Percentiles rank a stretch among this genome's conserved stretches.
Evolutionary conservation across 352 stramenopile species (phyloP).

Genomic region (Thalassiosira sp.): DNA sequence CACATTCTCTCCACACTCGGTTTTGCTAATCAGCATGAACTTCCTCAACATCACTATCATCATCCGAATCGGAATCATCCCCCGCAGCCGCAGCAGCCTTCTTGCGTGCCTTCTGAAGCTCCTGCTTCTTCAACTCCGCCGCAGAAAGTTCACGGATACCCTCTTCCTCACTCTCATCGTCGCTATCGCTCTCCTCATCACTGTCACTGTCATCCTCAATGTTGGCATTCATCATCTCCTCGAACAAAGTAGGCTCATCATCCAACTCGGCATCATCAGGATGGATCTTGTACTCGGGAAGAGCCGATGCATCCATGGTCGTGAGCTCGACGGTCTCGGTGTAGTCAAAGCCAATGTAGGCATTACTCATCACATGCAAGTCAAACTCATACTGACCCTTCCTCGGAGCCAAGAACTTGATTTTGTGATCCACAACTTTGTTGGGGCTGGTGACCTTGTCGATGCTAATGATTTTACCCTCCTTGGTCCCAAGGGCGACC

Average conservation of each 20-base stretch:
- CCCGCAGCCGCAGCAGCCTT: constrained; percentile 57
- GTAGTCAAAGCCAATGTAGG: constrained; percentile 96
- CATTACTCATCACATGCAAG: constrained; percentile 96
- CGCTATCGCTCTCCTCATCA: constrained; percentile 68
- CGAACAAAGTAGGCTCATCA: constrained; percentile 99
- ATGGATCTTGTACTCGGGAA: constrained; percentile 96
- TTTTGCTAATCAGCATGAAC: constrained; percentile 54
- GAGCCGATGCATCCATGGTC: constrained; percentile 88
- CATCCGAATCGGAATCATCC: constrained; percentile 62
- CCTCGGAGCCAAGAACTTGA: constrained; percentile 95
- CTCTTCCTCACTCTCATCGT: constrained; percentile 61
- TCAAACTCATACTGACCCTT: constrained; percentile 95
- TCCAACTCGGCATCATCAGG: constrained; percentile 98
- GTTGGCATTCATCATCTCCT: constrained; percentile 91
- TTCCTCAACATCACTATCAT: constrained; percentile 61
- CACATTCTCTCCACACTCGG: too few species aligned
- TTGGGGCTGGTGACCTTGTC: constrained; percentile 92
- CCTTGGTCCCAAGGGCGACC: constrained; percentile 92
- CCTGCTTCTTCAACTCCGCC: constrained; percentile 66
- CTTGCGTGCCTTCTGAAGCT: constrained; percentile 57
- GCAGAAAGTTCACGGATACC: constrained; percentile 57
- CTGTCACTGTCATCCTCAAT: constrained; percentile 84
- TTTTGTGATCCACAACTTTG: constrained; percentile 86
- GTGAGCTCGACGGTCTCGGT: constrained; percentile 91
- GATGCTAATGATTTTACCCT: constrained; percentile 95